phyloP scores from a whole-genome alignment of 1,284 basidiomycete genomes.

The Lignosus rhinocerotis region DNA sequence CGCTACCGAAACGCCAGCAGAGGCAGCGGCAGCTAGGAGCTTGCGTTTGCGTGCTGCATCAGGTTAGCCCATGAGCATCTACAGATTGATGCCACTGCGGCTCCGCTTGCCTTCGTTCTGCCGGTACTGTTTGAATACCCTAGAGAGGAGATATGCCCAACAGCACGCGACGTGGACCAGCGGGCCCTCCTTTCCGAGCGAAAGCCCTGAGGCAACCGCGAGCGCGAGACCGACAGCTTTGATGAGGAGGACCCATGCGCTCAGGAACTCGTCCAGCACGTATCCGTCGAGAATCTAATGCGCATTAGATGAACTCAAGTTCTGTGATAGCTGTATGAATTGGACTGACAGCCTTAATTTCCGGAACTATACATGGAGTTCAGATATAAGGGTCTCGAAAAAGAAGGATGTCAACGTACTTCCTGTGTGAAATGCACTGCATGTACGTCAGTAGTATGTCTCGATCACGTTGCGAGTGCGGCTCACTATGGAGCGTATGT shows the following conservation, averaged over 20 bases:
- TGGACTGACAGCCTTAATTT: slow-evolving; percentile 69
- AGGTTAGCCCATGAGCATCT: not conserved
- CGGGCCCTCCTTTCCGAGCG: slow-evolving; percentile 78
- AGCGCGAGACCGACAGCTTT: slow-evolving; percentile 78
- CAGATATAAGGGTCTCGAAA: slow-evolving; percentile 5
- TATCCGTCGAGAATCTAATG: slow-evolving; percentile 70
- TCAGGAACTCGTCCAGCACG: slow-evolving; percentile 68
- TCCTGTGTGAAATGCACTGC: slow-evolving; percentile 76
- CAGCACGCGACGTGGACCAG: slow-evolving; percentile 74
- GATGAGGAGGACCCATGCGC: slow-evolving; percentile 74
- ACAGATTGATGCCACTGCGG: not conserved
- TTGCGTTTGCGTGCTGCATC: slow-evolving; percentile 63
- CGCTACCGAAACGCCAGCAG: slow-evolving; percentile 74
- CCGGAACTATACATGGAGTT: slow-evolving; percentile 51
- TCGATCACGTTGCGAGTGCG: not conserved
- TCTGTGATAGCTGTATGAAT: not conserved
- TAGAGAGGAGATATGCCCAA: slow-evolving; percentile 58
- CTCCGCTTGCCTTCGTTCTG: slow-evolving; percentile 56
- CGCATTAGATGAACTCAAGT: not conserved
- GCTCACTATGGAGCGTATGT: slow-evolving; percentile 71
- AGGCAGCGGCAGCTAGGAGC: slow-evolving; percentile 66
- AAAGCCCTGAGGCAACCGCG: slow-evolving; percentile 76
- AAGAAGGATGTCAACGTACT: slow-evolving; percentile 46
- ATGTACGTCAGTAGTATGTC: slow-evolving; percentile 3
- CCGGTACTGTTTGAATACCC: slow-evolving; percentile 55